A percentile compares a stretch with the other conserved stretches of the same genome.
Conservation (phyloP, 768 basidiomycete genomes). For the Tubosaeta brunneosetosa region DNA sequence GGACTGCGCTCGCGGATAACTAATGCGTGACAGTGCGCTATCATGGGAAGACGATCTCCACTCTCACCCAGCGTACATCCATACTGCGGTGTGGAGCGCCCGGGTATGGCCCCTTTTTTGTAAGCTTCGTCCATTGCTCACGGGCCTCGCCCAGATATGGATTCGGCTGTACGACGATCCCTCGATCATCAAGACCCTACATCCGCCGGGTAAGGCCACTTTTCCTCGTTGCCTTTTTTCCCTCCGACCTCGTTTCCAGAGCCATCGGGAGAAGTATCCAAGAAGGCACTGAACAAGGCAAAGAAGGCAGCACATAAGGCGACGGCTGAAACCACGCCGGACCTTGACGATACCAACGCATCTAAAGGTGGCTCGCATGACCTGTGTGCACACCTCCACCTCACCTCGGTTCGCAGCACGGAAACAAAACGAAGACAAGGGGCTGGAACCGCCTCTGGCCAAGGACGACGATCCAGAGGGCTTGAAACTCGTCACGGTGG, state of each 20-base stretch:
- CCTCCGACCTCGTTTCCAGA: slow-evolving; percentile 11
- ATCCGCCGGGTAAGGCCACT: slow-evolving; percentile 33
- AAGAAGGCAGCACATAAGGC: slow-evolving; percentile 70
- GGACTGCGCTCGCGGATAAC: not conserved
- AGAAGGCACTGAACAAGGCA: slow-evolving; percentile 83
- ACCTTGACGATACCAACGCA: slow-evolving; percentile 35
- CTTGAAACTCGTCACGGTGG: slow-evolving; percentile 53
- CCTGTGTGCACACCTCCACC: slow-evolving; percentile 9
- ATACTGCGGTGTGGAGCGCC: slow-evolving; percentile 66
- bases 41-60: slow-evolving; percentile 78
- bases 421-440: slow-evolving; percentile 58
- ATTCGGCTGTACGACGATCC: slow-evolving; percentile 69
- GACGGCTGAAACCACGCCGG: slow-evolving; percentile 40
- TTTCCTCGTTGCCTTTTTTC: slow-evolving; percentile 23
- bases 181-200: slow-evolving; percentile 41
- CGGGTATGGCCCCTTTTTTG: slow-evolving; percentile 41
- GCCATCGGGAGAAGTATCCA: slow-evolving; percentile 37
- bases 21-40: slow-evolving; percentile 50
- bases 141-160: slow-evolving; percentile 54
- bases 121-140: slow-evolving; percentile 9
- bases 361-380: slow-evolving; percentile 57
- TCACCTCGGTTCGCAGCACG: slow-evolving; percentile 21
- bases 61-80: slow-evolving; percentile 71
- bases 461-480: slow-evolving; percentile 89
- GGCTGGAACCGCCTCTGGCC: slow-evolving; percentile 47